A percentile compares a stretch with the other conserved stretches of the same genome.
Conservation (phyloP, 495 filamentous ascomycete genomes). For the Hypoxylon trugodes region DNA sequence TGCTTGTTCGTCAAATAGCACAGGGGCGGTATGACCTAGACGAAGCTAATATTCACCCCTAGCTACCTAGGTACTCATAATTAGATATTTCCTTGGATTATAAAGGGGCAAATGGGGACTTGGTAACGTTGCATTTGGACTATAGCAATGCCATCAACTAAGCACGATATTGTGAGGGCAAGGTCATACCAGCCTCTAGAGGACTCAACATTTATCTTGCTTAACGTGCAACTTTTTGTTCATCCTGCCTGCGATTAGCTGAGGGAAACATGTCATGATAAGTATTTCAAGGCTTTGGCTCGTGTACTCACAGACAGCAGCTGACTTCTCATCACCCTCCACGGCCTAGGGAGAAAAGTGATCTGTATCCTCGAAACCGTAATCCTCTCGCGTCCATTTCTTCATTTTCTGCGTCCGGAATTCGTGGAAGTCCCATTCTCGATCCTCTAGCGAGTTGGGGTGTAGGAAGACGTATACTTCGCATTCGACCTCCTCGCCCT, state of each 20-base stretch:
- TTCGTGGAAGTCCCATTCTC: conserved; percentile 84
- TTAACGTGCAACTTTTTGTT: neutral
- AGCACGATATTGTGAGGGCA: neutral
- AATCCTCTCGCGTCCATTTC: conserved; percentile 56
- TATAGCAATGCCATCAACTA: neutral
- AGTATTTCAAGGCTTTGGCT: neutral
- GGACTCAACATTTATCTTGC: neutral
- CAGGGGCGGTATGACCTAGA: too few relatives aligned
- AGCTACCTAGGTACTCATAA: neutral
- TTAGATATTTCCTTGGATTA: neutral
- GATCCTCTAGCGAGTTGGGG: conserved; percentile 61
- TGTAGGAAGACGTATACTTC: conserved; percentile 82
- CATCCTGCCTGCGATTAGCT: conserved; percentile 15
- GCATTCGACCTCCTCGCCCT: conserved; percentile 68
- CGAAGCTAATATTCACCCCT: neutral
- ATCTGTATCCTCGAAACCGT: conserved; percentile 48
- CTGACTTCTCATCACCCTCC: conserved; percentile 26
- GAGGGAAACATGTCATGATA: neutral
- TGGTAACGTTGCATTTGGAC: conserved; percentile 29
- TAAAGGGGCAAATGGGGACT: neutral
- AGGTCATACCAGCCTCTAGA: conserved; percentile 2
- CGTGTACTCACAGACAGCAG: conserved; percentile 34
- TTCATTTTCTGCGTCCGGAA: conserved; percentile 74
- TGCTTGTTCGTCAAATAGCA: too few relatives aligned
- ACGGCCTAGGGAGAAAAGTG: conserved; percentile 30